Percentiles rank a stretch among this genome's conserved stretches.
These are phyloP conservation scores for Alternaria gansuensis DNA, from an alignment of 2,329 filamentous ascomycete species.

Conservation along the genomic window DNA sequence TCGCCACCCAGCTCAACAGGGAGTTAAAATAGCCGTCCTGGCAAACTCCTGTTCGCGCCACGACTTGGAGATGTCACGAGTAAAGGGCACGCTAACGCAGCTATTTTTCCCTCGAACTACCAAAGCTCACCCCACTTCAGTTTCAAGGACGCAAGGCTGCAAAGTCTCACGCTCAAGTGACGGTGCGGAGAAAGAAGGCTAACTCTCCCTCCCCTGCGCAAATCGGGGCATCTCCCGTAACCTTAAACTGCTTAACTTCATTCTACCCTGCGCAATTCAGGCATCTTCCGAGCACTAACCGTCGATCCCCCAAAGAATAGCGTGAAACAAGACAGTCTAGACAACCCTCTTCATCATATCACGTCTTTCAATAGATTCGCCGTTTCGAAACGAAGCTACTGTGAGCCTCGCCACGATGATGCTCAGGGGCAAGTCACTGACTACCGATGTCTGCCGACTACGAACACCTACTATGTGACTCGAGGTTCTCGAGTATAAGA, in stretches of 20 bases:
- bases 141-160: constrained; percentile 6
- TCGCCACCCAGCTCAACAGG: background rate
- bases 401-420: constrained; percentile 6
- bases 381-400: constrained; percentile 18
- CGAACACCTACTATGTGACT: background rate
- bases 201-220: constrained; percentile 1
- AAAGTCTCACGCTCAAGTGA: background rate
- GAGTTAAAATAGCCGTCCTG: constrained; percentile 1
- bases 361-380: constrained; percentile 5
- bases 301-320: constrained; percentile 12
- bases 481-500: constrained; percentile 16
- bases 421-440: background rate
- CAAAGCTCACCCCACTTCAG: constrained; percentile 1
- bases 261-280: constrained; percentile 3
- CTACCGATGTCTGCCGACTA: background rate
- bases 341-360: constrained; percentile 9
- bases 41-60: constrained; percentile 2
- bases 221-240: constrained; percentile 8
- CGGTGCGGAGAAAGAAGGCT: constrained; percentile 2
- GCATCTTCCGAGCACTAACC: constrained; percentile 2
- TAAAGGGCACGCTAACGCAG: constrained; percentile 1
- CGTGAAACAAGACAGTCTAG: constrained; percentile 10
- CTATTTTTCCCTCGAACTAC: constrained; percentile 7
- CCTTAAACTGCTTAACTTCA: constrained; percentile 6
- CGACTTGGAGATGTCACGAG: background rate